Conservation (phyloP, 805 yeast species). For the Hanseniaspora osmophila region DNA sequence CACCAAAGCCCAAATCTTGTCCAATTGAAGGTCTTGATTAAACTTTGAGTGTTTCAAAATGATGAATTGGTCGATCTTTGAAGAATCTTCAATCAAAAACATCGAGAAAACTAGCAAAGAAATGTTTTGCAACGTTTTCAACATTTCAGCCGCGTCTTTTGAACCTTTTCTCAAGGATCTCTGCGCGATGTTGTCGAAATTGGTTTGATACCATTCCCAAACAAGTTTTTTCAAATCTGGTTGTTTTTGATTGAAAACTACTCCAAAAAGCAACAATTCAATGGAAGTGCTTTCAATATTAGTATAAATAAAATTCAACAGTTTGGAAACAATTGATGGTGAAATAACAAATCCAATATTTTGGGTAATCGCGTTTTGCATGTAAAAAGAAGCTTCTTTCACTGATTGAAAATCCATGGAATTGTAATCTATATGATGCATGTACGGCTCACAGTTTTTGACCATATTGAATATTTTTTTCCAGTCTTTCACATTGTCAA, state of each 20-base stretch:
- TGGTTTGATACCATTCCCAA: slow-evolving; percentile 44
- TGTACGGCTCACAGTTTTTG: slow-evolving; percentile 34
- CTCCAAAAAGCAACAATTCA: slow-evolving; percentile 46
- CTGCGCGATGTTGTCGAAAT: slow-evolving; percentile 39
- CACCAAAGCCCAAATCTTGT: slow-evolving; percentile 13
- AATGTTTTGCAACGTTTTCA: slow-evolving; percentile 30
- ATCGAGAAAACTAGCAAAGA: slow-evolving; percentile 19
- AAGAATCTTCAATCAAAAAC: slow-evolving; percentile 20
- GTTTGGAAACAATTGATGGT: slow-evolving; percentile 33
- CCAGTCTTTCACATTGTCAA: slow-evolving; percentile 32
- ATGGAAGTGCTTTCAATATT: slow-evolving; percentile 42
- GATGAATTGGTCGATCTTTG: slow-evolving; percentile 21
- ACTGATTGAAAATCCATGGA: slow-evolving; percentile 8
- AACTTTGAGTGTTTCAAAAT: slow-evolving; percentile 19
- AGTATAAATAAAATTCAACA: slow-evolving; percentile 41
- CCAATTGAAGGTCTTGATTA: slow-evolving; percentile 17
- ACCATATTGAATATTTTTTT: slow-evolving; percentile 43
- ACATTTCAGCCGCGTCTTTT: slow-evolving; percentile 32
- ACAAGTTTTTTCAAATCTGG: slow-evolving; percentile 15
- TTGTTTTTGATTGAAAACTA: slow-evolving; percentile 21
- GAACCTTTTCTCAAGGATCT: slow-evolving; percentile 33
- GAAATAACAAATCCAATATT: slow-evolving; percentile 38
- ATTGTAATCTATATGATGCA: slow-evolving; percentile 17
- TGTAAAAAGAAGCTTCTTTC: slow-evolving; percentile 14
- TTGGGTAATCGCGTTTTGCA: slow-evolving; percentile 43